Conservation (phyloP, 208 protist species). For the Porcisia deanei region DNA sequence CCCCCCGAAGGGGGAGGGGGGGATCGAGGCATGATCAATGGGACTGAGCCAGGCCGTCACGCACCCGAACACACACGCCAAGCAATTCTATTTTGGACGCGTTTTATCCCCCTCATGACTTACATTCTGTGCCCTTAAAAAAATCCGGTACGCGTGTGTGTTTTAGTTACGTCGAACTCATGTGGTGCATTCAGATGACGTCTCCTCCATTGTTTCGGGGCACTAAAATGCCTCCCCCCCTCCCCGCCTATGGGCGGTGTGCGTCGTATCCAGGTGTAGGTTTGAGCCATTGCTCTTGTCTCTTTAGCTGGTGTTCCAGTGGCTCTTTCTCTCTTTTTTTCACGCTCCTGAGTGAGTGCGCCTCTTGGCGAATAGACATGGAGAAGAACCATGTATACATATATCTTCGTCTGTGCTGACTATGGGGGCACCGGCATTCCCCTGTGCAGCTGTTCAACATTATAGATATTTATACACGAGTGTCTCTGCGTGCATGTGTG, state of each 20-base stretch:
- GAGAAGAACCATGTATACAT: no score
- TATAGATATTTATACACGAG: no score
- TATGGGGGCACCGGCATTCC: no score
- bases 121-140: no score
- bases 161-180: neutral
- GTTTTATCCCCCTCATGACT: neutral
- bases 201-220: no score
- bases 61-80: neutral
- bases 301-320: neutral
- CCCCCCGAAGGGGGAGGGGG: neutral
- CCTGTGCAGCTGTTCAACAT: no score
- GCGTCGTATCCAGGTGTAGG: neutral
- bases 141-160: neutral
- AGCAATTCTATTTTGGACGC: neutral
- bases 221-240: no score
- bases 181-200: neutral
- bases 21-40: neutral
- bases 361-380: no score
- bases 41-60: neutral
- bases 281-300: neutral
- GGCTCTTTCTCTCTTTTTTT: neutral
- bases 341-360: neutral
- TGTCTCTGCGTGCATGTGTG: no score
- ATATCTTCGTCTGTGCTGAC: no score
- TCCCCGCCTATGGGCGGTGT: no score